These are phyloP conservation scores for Dryadomyces sulphureus DNA, from an alignment of 2,329 filamentous ascomycete genomes.

Conservation along the genomic window DNA sequence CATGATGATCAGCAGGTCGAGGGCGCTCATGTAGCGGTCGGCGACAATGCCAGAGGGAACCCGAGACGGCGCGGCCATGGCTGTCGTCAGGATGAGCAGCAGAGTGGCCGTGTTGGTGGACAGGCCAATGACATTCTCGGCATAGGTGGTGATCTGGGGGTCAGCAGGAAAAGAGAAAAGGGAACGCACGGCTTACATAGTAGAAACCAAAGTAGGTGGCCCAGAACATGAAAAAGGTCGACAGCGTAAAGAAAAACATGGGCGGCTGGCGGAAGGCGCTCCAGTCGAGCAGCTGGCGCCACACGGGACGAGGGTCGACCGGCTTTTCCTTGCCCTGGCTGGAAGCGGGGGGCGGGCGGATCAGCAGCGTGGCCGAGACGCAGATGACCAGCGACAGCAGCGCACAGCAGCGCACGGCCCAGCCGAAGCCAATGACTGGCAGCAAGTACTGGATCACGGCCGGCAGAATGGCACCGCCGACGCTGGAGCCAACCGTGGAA, in stretches of 20 bases:
- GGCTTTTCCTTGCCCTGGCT: too few species aligned
- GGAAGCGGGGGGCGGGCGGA: constrained; percentile 16
- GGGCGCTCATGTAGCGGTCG: constrained; percentile 33
- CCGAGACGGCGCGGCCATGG: constrained; percentile 38
- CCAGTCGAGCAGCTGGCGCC: constrained; percentile 30
- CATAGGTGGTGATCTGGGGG: constrained; percentile 16
- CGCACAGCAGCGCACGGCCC: constrained; percentile 46
- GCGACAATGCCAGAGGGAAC: constrained; percentile 37
- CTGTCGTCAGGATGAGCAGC: constrained; percentile 42
- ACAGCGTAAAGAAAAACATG: constrained; percentile 26
- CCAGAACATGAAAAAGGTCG: constrained; percentile 27
- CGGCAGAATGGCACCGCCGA: constrained; percentile 50
- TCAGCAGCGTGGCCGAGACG: constrained; percentile 22
- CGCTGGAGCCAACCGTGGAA: constrained; percentile 43
- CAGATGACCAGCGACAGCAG: constrained; percentile 40
- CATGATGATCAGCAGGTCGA: constrained; percentile 34
- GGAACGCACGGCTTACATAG: constrained; percentile 20
- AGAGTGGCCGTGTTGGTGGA: constrained; percentile 34
- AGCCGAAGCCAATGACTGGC: constrained; percentile 46
- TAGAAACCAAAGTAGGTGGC: constrained; percentile 39
- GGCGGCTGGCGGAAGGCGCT: constrained; percentile 32
- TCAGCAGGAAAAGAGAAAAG: not conserved
- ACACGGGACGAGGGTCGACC: too few species aligned
- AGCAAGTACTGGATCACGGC: constrained; percentile 41
- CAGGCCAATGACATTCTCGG: constrained; percentile 25